Conservation (phyloP, 2,329 filamentous ascomycete genomes). For the Aspergillus quadrilineatus region DNA sequence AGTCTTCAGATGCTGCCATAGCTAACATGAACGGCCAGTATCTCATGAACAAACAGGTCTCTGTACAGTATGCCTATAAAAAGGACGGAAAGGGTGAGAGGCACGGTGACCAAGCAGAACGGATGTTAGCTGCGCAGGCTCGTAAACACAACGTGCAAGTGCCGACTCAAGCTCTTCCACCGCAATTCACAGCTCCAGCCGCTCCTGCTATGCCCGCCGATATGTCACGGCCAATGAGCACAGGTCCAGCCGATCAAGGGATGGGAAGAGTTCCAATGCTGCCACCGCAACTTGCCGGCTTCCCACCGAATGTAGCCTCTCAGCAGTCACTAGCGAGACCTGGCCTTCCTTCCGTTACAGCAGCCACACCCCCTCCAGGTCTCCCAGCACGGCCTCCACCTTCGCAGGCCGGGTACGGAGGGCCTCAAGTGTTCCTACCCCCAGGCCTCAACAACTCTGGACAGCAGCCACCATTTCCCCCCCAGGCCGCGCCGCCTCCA, state of each 20-base stretch:
- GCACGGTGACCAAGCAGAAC: slow-evolving; percentile 90
- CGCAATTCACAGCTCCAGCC: slow-evolving; percentile 62
- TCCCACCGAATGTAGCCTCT: slow-evolving; percentile 45
- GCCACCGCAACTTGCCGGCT: slow-evolving; percentile 39
- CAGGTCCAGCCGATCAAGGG: slow-evolving; percentile 33
- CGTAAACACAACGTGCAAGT: slow-evolving; percentile 92
- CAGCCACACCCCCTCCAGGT: slow-evolving; percentile 50
- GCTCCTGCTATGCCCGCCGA: slow-evolving; percentile 45
- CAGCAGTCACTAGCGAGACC: slow-evolving; percentile 47
- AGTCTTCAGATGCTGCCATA: slow-evolving; percentile 87
- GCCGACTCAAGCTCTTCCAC: slow-evolving; percentile 71
- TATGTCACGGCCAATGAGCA: slow-evolving; percentile 33
- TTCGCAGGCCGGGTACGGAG: slow-evolving; percentile 66
- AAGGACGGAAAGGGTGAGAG: slow-evolving; percentile 97
- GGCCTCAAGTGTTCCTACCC: slow-evolving; percentile 49
- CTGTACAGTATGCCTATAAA: slow-evolving; percentile 98
- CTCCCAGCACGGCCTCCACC: slow-evolving; percentile 70
- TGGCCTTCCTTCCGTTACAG: slow-evolving; percentile 55
- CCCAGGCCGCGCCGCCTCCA: slow-evolving; percentile 48
- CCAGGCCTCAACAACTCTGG: slow-evolving; percentile 38
- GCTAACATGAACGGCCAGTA: slow-evolving; percentile 94
- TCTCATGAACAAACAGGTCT: slow-evolving; percentile 93
- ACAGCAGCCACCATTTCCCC: slow-evolving; percentile 31
- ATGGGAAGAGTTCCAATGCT: slow-evolving; percentile 41
- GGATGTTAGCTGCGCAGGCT: slow-evolving; percentile 85